phyloP scores from a whole-genome alignment of 1,284 basidiomycete species.

The Trichosporon asahii region DNA sequence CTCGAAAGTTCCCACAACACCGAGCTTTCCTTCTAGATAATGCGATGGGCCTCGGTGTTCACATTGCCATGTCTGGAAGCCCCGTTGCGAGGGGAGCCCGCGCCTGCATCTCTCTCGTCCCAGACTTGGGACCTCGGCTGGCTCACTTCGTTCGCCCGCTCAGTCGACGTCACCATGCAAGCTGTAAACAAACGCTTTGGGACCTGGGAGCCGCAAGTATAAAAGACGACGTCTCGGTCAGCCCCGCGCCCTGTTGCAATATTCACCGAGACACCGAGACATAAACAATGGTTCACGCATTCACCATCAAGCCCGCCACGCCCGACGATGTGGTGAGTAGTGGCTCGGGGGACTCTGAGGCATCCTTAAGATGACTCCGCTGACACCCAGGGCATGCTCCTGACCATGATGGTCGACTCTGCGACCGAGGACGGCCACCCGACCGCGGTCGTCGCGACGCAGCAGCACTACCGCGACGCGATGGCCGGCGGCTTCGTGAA shows the following conservation, averaged over 20 bases:
- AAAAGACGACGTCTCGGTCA: not conserved
- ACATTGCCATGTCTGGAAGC: not conserved
- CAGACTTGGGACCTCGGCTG: too few species aligned
- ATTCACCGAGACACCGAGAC: slow-evolving; percentile 5
- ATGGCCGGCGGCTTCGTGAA: not conserved
- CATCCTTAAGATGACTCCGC: too few species aligned
- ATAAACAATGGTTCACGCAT: not conserved
- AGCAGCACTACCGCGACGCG: slow-evolving; percentile 11
- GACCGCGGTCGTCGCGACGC: slow-evolving; percentile 2
- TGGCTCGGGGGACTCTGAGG: too few species aligned
- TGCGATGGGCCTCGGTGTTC: not conserved
- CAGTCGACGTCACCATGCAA: not conserved
- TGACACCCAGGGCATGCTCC: not conserved
- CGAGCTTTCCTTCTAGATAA: not conserved
- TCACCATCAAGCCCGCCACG: slow-evolving; percentile 6
- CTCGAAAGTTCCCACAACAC: not conserved
- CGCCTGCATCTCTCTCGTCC: too few species aligned
- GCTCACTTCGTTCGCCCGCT: not conserved
- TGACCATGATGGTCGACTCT: slow-evolving; percentile 5
- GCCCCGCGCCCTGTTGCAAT: not conserved
- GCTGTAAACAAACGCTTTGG: not conserved
- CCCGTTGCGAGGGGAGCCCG: too few species aligned
- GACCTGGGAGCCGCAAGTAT: not conserved
- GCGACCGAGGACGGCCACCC: slow-evolving; percentile 7
- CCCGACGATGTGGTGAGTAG: not conserved